Conservation (phyloP, 2,329 filamentous ascomycete species). For the Aspergillus unguis region DNA sequence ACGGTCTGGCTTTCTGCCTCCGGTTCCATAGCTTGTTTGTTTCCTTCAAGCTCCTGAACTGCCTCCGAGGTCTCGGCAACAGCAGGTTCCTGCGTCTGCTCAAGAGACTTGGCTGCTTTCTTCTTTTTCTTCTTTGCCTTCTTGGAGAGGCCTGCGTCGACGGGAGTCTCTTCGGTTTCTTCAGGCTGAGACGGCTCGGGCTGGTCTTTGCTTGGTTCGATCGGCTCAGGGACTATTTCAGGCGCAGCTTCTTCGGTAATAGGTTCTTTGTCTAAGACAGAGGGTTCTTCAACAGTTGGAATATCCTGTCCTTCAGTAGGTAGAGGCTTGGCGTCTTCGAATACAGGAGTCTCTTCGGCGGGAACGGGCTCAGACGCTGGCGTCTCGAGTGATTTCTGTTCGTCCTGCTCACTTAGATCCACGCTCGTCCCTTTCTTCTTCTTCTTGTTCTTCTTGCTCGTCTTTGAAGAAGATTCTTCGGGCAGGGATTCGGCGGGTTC, state of each 20-base stretch:
- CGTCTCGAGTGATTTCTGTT: conserved; percentile 3
- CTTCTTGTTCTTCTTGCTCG: conserved; percentile 39
- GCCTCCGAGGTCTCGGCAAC: neutral
- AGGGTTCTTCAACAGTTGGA: neutral
- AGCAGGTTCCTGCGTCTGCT: neutral
- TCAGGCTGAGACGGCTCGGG: conserved; percentile 1
- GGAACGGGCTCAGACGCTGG: neutral
- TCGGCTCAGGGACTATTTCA: neutral
- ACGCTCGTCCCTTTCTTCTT: conserved; percentile 29
- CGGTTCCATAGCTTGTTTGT: neutral
- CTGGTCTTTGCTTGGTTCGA: neutral
- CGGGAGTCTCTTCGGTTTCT: conserved; percentile 13
- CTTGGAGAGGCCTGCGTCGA: conserved; percentile 15
- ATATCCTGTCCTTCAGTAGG: neutral
- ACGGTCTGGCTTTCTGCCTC: neutral
- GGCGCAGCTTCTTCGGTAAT: neutral
- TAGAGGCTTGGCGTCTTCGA: neutral
- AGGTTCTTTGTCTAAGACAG: neutral
- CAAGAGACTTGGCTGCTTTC: conserved; percentile 15
- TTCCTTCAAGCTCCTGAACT: neutral
- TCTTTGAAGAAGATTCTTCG: conserved; percentile 21
- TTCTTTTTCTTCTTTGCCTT: conserved; percentile 30
- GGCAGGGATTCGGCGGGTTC: conserved; percentile 4
- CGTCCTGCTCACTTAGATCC: conserved; percentile 17
- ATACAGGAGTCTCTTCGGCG: neutral